Evolutionary conservation across 148 eudicot species (phyloP).

Genomic region (Spergularia marina): DNA sequence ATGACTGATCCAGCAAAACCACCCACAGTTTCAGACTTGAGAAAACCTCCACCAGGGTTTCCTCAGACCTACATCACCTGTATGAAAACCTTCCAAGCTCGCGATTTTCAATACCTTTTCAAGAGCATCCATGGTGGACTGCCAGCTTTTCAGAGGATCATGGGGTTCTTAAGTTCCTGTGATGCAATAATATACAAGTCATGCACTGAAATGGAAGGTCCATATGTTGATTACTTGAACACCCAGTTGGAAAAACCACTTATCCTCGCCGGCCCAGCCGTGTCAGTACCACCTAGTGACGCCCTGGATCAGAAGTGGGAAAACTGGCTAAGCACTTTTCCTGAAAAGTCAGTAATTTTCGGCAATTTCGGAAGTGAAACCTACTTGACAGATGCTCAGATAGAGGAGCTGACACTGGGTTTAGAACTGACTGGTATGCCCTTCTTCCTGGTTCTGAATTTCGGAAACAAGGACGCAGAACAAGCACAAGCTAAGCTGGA

Average conservation of each 20-base stretch:
- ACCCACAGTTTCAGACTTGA: constrained; percentile 35
- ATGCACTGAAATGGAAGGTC: constrained; percentile 44
- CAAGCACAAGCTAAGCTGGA: constrained; percentile 27
- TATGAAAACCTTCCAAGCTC: constrained; percentile 41
- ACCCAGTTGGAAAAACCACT: constrained; percentile 35
- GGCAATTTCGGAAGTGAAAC: constrained; percentile 53
- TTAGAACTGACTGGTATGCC: constrained; percentile 43
- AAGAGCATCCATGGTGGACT: constrained; percentile 32
- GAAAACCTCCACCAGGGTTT: constrained; percentile 35
- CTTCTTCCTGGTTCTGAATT: constrained; percentile 48
- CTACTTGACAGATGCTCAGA: constrained; percentile 38
- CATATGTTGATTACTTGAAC: constrained; percentile 35
- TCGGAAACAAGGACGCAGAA: constrained; percentile 9
- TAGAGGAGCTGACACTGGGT: constrained; percentile 43
- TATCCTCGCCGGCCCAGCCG: constrained; percentile 33
- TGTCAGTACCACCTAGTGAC: constrained; percentile 30
- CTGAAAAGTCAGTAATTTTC: constrained; percentile 39
- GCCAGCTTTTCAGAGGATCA: constrained; percentile 18
- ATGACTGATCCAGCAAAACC: constrained; percentile 10
- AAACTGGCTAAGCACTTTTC: constrained; percentile 31
- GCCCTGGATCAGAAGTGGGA: constrained; percentile 35
- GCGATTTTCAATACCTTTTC: constrained; percentile 36
- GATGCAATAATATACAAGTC: constrained; percentile 38
- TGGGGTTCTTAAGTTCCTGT: constrained; percentile 22
- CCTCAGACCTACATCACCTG: constrained; percentile 38